Conservation (phyloP, 2,329 filamentous ascomycete genomes). For the Diaporthe vexans region DNA sequence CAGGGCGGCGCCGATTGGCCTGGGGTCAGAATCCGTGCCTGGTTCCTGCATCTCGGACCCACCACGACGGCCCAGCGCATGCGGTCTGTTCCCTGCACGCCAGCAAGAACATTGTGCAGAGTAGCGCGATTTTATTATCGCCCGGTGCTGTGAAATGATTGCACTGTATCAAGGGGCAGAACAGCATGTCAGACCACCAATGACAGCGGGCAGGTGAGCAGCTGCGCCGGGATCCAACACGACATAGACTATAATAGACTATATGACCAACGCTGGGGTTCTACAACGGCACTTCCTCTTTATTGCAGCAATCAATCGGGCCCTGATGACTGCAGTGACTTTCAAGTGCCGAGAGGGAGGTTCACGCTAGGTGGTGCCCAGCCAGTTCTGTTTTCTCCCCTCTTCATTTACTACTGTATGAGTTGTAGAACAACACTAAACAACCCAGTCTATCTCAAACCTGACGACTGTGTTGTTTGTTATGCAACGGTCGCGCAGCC, state of each 20-base stretch:
- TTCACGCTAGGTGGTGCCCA: background rate
- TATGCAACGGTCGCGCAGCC: too few relatives aligned
- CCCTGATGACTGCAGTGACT: background rate
- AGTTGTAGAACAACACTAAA: background rate
- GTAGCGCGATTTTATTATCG: slow-evolving; percentile 8
- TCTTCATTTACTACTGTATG: background rate
- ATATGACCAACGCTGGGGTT: background rate
- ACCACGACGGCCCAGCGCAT: background rate
- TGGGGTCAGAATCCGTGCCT: slow-evolving; percentile 27
- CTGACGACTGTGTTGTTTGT: background rate
- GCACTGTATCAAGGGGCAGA: slow-evolving; percentile 24
- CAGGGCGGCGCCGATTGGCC: slow-evolving; percentile 29
- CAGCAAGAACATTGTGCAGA: background rate
- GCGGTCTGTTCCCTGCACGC: background rate
- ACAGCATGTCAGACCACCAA: slow-evolving; percentile 22
- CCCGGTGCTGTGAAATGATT: slow-evolving; percentile 2
- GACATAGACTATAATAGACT: background rate
- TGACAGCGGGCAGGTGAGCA: background rate
- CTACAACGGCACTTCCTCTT: background rate
- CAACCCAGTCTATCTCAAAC: background rate
- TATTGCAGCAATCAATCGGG: background rate
- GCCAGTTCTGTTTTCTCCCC: background rate
- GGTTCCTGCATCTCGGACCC: slow-evolving; percentile 37
- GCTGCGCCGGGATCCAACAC: slow-evolving; percentile 13
- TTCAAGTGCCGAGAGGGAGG: slow-evolving; percentile 3